These are phyloP conservation scores for Prunus yedoensis DNA, from an alignment of 331 rosid genomes.

Conservation along the genomic window DNA sequence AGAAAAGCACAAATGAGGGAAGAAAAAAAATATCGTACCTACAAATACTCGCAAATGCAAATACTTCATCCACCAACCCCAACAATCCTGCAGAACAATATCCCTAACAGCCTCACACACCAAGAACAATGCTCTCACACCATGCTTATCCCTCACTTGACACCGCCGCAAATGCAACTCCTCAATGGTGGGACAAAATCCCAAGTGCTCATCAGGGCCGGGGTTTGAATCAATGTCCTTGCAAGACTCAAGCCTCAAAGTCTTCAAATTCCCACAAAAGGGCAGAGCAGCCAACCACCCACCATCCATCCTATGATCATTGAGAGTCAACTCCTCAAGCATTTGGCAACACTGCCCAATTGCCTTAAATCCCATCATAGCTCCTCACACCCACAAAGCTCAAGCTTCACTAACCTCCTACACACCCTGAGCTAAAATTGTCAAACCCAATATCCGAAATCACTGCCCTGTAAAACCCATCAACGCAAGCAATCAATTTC, in stretches of 20 bases:
- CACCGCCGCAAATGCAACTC: constrained; percentile 40
- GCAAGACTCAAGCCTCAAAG: constrained; percentile 42
- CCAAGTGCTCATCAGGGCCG: constrained; percentile 41
- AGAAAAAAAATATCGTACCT: constrained; percentile 24
- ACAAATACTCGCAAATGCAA: constrained; percentile 31
- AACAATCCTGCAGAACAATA: constrained; percentile 45
- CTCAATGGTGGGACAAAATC: constrained; percentile 38
- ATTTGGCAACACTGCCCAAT: constrained; percentile 55
- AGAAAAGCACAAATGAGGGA: neutral
- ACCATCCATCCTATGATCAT: constrained; percentile 47
- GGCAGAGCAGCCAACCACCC: constrained; percentile 46
- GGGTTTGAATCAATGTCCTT: constrained; percentile 38
- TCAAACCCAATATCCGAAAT: constrained; percentile 47
- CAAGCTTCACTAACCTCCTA: constrained; percentile 43
- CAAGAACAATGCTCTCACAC: constrained; percentile 32
- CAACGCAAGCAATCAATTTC: constrained; percentile 35
- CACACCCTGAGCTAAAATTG: constrained; percentile 51
- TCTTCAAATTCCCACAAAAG: constrained; percentile 44
- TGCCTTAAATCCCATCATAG: constrained; percentile 47
- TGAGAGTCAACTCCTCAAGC: constrained; percentile 44
- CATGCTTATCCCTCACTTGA: constrained; percentile 38
- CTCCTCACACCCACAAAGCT: constrained; percentile 49
- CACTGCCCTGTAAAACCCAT: constrained; percentile 33
- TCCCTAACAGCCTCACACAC: constrained; percentile 44
- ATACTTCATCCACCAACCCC: constrained; percentile 48